Base-by-base conservation (phyloP, 805 yeast species). In the Saturnispora sanitii region DNA sequence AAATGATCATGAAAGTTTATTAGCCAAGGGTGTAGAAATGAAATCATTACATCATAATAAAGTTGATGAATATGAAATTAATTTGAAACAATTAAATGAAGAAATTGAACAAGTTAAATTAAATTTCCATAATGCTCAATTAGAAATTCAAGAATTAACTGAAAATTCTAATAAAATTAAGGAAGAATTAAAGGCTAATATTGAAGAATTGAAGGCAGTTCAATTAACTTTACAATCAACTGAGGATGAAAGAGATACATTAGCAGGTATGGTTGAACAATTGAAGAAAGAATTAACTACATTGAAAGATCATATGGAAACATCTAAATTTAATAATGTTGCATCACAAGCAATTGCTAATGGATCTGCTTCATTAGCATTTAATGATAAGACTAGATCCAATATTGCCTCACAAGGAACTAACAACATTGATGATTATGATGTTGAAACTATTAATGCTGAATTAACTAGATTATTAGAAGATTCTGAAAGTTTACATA, bases 391-490 rank as follows among this genome's bases (percentile, higher is more conserved):
- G 12, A 35, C 23, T 29, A 29, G 37, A 18, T 40, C 19, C 27
- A 11, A 11, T 22, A 30, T 30, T 26, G 46, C 30, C 11, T 38
- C 40, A 21, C 12, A 13, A 13, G 12, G 29, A 51, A 4, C 57
- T 25, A 46, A 47, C 25, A 49, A 49, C 12, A 53, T 55, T 40
- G 30, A 40, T 34, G 50, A 66, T 38, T 61, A 63, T 44, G 67
- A 73, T n/a, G 61, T 79, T 45, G 81, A 79, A 46, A 82, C 78
- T 39, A 81, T 83, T 48, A 80, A 81, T 52, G 85, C 75, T 53
- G 92, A 84, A 57, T 64, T 83, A 42, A 82, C 75, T 71, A 70
- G 73, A 51, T 66, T 80, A 51, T 66, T 83, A 45, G 77, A 82
- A 53, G 83, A 83, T 51, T 76, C 92, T 3, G 74, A 75, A 44